These are phyloP conservation scores for Fusarium lyarnte DNA, from an alignment of 2,329 filamentous ascomycete genomes.

Conservation along the genomic window DNA sequence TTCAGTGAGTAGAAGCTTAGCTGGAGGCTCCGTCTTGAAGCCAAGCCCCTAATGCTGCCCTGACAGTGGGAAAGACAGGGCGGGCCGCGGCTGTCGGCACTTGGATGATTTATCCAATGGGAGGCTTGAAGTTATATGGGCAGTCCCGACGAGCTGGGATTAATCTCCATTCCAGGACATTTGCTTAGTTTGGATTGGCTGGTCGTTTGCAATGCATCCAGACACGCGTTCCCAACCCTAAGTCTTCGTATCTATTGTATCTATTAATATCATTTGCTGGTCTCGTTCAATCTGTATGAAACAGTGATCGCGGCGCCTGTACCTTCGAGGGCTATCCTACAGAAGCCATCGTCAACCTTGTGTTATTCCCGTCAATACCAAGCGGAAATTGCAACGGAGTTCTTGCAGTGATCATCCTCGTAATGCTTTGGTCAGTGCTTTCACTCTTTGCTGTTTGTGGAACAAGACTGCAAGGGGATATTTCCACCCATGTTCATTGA, in stretches of 20 bases:
- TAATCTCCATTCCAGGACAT: constrained; percentile 30
- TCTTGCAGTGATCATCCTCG: background rate
- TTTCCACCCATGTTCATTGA: background rate
- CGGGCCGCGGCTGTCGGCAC: constrained; percentile 10
- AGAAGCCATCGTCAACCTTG: background rate
- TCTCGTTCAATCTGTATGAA: background rate
- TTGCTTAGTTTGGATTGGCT: constrained; percentile 27
- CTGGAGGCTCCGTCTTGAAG: constrained; percentile 16
- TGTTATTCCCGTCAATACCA: background rate
- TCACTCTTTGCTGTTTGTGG: background rate
- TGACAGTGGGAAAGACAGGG: constrained; percentile 5
- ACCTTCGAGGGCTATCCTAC: background rate
- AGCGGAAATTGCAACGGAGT: constrained; percentile 28
- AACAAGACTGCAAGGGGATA: background rate
- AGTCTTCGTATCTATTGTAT: background rate
- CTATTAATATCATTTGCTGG: background rate
- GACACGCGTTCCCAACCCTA: background rate
- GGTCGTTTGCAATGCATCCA: background rate
- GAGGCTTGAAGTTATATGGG: background rate
- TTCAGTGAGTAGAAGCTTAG: constrained; percentile 26
- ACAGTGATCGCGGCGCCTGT: background rate
- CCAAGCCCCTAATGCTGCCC: constrained; percentile 17
- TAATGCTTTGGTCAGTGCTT: constrained; percentile 3
- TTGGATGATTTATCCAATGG: constrained; percentile 13
- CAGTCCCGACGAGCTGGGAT: constrained; percentile 9